These are phyloP conservation scores for Epichloe coenophiala DNA, from an alignment of 2,329 filamentous ascomycete species.

Conservation along the genomic window DNA sequence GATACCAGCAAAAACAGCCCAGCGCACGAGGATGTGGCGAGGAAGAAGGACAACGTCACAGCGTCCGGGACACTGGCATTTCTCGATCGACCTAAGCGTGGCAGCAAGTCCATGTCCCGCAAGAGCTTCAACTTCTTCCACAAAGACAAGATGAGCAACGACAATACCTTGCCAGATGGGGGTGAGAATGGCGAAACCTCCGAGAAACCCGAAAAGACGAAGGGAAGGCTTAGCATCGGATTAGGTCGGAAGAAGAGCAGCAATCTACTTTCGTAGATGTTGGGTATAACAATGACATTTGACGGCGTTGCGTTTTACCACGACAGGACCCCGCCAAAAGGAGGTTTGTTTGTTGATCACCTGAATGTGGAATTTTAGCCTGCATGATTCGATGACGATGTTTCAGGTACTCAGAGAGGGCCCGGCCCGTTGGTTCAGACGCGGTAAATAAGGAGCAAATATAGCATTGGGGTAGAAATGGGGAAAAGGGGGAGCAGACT, in stretches of 20 bases:
- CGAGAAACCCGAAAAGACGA: conserved; percentile 38
- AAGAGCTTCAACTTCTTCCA: conserved; percentile 58
- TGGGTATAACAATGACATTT: conserved; percentile 6
- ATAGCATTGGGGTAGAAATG: neutral
- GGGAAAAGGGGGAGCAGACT: neutral
- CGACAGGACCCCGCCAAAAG: neutral
- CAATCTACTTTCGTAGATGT: conserved; percentile 19
- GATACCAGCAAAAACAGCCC: conserved; percentile 54
- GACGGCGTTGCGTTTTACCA: conserved; percentile 1
- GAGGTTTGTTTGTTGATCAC: neutral
- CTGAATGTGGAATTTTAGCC: neutral
- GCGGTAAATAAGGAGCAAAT: neutral
- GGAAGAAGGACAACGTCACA: conserved; percentile 23
- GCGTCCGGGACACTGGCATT: conserved; percentile 30
- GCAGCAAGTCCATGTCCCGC: conserved; percentile 66
- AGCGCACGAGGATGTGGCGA: conserved; percentile 33
- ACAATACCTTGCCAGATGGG: conserved; percentile 12
- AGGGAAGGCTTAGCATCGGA: conserved; percentile 53
- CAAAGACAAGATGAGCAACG: conserved; percentile 31
- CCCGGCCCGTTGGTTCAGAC: too few species aligned
- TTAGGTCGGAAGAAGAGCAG: conserved; percentile 61
- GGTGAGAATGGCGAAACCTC: conserved; percentile 17
- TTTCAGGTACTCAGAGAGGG: neutral
- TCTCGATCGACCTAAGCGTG: conserved; percentile 54
- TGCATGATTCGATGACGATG: neutral